A percentile compares a stretch with the other conserved stretches of the same genome.
These are phyloP conservation scores for Plantago rigida DNA, from an alignment of 305 asterid genomes.

Conservation along the genomic window DNA sequence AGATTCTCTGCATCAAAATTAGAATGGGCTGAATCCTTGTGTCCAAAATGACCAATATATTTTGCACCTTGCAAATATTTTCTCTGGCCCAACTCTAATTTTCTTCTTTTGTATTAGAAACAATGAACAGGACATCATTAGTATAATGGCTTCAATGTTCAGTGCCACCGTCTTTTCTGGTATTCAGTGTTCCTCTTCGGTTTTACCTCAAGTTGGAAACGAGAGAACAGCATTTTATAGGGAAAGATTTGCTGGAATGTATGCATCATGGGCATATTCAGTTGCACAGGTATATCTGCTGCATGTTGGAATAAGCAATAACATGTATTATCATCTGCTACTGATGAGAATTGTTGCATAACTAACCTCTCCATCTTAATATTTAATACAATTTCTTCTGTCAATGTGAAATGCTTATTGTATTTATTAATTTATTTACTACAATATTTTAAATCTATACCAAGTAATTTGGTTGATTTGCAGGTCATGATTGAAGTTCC, in stretches of 20 bases:
- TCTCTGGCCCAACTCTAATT: not conserved
- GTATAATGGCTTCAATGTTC: constrained; percentile 33
- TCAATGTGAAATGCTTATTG: too few relatives aligned
- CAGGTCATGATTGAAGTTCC: constrained; percentile 23
- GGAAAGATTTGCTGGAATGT: constrained; percentile 49
- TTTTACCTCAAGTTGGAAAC: constrained; percentile 37
- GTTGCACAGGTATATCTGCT: constrained; percentile 36
- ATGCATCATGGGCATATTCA: constrained; percentile 43
- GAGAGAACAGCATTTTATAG: constrained; percentile 41
- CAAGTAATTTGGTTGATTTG: not conserved
- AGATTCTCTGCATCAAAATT: not conserved
- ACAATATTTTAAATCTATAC: not conserved
- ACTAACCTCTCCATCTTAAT: not conserved
- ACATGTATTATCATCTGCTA: not conserved
- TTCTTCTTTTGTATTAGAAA: constrained; percentile 25
- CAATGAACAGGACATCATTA: constrained; percentile 34
- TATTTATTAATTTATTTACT: too few relatives aligned
- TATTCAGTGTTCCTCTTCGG: constrained; percentile 33
- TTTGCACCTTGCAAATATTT: not conserved
- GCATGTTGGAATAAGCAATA: not conserved
- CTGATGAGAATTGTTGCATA: not conserved
- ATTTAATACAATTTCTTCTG: not conserved
- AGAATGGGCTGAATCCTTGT: not conserved
- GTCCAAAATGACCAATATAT: not conserved
- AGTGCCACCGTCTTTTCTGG: constrained; percentile 33